Evolutionary conservation across 1,284 basidiomycete genomes (phyloP).

Genomic region (Papiliotrema laurentii): DNA sequence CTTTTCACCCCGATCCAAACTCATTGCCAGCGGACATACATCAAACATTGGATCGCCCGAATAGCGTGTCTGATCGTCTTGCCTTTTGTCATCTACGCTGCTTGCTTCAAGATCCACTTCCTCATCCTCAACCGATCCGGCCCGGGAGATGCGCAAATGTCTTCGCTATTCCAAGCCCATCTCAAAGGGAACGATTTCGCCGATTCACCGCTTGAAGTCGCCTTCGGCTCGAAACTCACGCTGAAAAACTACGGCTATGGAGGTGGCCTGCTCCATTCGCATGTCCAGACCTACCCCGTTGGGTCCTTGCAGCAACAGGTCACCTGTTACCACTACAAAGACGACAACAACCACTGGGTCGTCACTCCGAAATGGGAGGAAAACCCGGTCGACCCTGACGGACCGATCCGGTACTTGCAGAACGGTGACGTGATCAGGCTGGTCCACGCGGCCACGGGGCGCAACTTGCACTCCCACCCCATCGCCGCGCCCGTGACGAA

Average conservation of each 20-base stretch:
- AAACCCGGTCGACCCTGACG: conserved; percentile 59
- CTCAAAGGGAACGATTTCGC: conserved; percentile 90
- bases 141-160: conserved; percentile 97
- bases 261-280: conserved; percentile 92
- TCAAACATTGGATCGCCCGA: conserved; percentile 86
- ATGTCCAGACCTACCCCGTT: conserved; percentile 86
- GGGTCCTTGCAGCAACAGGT: conserved; percentile 96
- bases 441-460: conserved; percentile 71
- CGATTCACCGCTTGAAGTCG: conserved; percentile 81
- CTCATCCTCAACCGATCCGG: conserved; percentile 88
- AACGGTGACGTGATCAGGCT: conserved; percentile 78
- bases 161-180: conserved; percentile 96
- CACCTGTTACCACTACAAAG: conserved; percentile 99
- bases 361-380: conserved; percentile 79
- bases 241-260: conserved; percentile 98
- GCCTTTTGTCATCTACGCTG: conserved; percentile 87
- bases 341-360: conserved; percentile 91
- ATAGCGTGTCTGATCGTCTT: conserved; percentile 80
- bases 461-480: conserved; percentile 90
- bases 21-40: conserved; percentile 61
- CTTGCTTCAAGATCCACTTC: conserved; percentile 94
- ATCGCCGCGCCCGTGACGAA: conserved; percentile 86
- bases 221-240: conserved; percentile 84
- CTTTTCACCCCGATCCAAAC: background rate
- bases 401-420: conserved; percentile 62